Evolutionary conservation across 2,329 filamentous ascomycete species (phyloP).

Genomic region (Fusarium sp.): DNA sequence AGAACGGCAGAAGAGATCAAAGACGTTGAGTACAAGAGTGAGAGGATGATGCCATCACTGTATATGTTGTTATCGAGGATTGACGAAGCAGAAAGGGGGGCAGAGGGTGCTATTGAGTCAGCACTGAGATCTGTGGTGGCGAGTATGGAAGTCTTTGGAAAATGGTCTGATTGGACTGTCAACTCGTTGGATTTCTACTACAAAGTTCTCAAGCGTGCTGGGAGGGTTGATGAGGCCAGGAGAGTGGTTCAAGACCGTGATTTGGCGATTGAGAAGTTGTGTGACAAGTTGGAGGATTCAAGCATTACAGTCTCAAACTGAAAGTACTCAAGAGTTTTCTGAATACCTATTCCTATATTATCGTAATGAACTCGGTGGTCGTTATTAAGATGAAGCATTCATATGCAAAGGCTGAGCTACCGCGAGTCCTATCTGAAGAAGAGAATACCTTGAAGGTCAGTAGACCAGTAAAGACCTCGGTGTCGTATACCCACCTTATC

Average conservation of each 20-base stretch:
- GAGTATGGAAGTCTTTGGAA: not conserved
- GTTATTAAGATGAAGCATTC: too few relatives aligned
- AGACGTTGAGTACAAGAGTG: not conserved
- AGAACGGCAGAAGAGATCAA: not conserved
- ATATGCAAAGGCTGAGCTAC: not conserved
- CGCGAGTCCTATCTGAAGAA: fast-evolving
- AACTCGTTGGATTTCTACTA: not conserved
- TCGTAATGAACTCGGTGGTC: too few relatives aligned
- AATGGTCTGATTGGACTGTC: not conserved
- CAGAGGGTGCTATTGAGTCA: not conserved
- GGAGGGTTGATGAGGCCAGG: not conserved
- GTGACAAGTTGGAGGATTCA: not conserved
- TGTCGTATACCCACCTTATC: not conserved
- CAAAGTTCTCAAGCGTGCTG: not conserved
- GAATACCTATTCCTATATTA: fast-evolving
- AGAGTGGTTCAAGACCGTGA: not conserved
- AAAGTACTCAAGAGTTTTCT: not conserved
- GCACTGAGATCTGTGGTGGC: not conserved
- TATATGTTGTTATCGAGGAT: not conserved
- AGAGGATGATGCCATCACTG: not conserved
- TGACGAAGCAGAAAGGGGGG: not conserved
- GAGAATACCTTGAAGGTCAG: too few relatives aligned
- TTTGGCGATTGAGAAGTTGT: not conserved
- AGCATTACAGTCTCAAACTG: not conserved
- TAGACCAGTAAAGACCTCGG: not conserved